Conservation (phyloP, 768 basidiomycete species). For the Rhizopogon roseolus region DNA sequence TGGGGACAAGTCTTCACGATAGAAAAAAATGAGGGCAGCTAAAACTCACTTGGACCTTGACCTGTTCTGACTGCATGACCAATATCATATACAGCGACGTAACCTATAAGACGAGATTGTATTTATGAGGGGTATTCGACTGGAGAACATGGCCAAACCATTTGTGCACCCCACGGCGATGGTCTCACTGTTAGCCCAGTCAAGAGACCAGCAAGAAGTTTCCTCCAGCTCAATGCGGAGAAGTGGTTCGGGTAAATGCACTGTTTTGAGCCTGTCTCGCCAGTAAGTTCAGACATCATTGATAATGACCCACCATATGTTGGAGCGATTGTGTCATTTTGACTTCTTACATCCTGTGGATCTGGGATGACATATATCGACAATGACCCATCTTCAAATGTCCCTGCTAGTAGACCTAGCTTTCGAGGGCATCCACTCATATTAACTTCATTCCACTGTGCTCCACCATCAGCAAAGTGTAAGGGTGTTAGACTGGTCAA, state of each 20-base stretch:
- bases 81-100: constrained; percentile 55
- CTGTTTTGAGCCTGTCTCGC: constrained; percentile 28
- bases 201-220: constrained; percentile 71
- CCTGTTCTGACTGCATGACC: constrained; percentile 35
- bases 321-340: constrained; percentile 28
- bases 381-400: constrained; percentile 85
- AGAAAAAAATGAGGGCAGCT: not conserved
- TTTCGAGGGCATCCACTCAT: constrained; percentile 38
- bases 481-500: not conserved
- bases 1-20: not conserved
- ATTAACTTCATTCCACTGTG: constrained; percentile 15
- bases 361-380: constrained; percentile 78
- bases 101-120: constrained; percentile 30
- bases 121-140: not conserved
- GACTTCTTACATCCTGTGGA: constrained; percentile 46
- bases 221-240: constrained; percentile 73
- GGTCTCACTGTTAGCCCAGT: constrained; percentile 85
- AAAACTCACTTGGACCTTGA: constrained; percentile 25
- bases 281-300: not conserved
- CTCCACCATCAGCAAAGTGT: not conserved
- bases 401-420: constrained; percentile 79
- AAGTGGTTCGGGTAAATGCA: constrained; percentile 57
- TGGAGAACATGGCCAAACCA: constrained; percentile 39
- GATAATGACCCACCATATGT: constrained; percentile 45
- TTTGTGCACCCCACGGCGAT: constrained; percentile 83